Base-by-base conservation (phyloP, 148 eudicot species). In the Talinum fruticosum region DNA sequence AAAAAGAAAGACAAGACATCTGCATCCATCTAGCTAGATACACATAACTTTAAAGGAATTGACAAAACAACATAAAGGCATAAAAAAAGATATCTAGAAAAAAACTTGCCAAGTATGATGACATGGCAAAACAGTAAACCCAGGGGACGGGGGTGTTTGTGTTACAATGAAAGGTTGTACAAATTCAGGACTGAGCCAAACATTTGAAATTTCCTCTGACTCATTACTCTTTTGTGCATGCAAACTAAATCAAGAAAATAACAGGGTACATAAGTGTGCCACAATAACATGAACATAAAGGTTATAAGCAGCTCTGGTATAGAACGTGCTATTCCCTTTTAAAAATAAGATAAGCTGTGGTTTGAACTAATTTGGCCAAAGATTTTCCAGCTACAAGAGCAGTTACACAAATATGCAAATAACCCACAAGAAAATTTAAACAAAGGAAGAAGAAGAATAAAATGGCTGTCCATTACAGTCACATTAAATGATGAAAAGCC, bases 1-100 rank as follows among this genome's bases (percentile, higher is more conserved):
- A 26, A 65, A 30, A n/a, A 37, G 29, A 24, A 23, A 33, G 19
- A 24, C 3, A 24, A 47, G n/a, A 74, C 8, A 19, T 53, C n/a
- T 34, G 73, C n/a, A 33, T 24, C 33, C 30, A 78, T 16, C n/a
- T n/a, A n/a, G 34, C 36, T 30, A 64, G 33, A 67, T 36, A 2
- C 19, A 69, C 59, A 51, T 49, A 29, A 29, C 23, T 57, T 10
- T 26, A 38, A 30, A 19, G 16, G 36, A 5, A 66, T 0, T 65
- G 57, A 26, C n/a, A 73, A 69, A 57, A 54, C 30, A 38, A 73
- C 61, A 81, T 36, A 71, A 38, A 61, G 5, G 21, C 32, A 53
- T 30, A 26, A 34, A 76, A 51, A 33, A 29, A 36, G n/a, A 24
- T 28, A 61, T 34, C 7, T 32, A n/a, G 0, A 47, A 57, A 69